Conservation (phyloP, 768 basidiomycete species). For the Russula griseocarnosa region DNA sequence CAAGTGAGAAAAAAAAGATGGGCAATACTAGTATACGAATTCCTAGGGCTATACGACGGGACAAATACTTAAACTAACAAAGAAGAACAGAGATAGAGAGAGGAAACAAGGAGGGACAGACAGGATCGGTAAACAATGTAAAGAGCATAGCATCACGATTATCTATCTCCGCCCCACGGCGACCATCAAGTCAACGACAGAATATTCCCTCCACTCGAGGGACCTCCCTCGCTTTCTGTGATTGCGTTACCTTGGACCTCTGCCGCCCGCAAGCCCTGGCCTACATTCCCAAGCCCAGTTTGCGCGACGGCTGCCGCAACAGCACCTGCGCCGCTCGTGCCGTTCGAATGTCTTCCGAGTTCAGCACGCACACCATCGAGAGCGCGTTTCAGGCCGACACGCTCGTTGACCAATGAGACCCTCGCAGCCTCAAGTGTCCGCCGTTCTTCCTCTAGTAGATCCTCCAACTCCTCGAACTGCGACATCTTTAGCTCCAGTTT, state of each 20-base stretch:
- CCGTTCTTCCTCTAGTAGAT: slow-evolving; percentile 86
- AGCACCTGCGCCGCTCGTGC: slow-evolving; percentile 30
- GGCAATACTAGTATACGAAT: slow-evolving; percentile 21
- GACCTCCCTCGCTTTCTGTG: slow-evolving; percentile 52
- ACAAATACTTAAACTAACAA: slow-evolving; percentile 20
- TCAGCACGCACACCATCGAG: slow-evolving; percentile 64
- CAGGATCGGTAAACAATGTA: background rate
- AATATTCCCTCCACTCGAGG: slow-evolving; percentile 51
- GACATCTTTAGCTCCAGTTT: slow-evolving; percentile 95
- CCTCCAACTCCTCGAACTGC: slow-evolving; percentile 93
- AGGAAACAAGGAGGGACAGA: background rate
- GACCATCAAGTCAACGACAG: slow-evolving; percentile 44
- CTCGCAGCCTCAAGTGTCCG: slow-evolving; percentile 78
- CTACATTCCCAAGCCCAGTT: slow-evolving; percentile 49
- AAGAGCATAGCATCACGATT: background rate
- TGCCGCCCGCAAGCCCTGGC: slow-evolving; percentile 54
- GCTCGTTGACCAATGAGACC: slow-evolving; percentile 74
- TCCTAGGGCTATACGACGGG: slow-evolving; percentile 25
- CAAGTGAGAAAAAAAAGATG: background rate
- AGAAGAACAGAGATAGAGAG: slow-evolving; percentile 9
- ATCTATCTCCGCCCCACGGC: background rate
- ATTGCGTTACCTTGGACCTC: slow-evolving; percentile 48
- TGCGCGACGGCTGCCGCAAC: slow-evolving; percentile 37
- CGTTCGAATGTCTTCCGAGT: slow-evolving; percentile 49
- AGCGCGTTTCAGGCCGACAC: slow-evolving; percentile 64